phyloP scores from a whole-genome alignment of 345 rosid species.

The Eucalyptus tenuipes region DNA sequence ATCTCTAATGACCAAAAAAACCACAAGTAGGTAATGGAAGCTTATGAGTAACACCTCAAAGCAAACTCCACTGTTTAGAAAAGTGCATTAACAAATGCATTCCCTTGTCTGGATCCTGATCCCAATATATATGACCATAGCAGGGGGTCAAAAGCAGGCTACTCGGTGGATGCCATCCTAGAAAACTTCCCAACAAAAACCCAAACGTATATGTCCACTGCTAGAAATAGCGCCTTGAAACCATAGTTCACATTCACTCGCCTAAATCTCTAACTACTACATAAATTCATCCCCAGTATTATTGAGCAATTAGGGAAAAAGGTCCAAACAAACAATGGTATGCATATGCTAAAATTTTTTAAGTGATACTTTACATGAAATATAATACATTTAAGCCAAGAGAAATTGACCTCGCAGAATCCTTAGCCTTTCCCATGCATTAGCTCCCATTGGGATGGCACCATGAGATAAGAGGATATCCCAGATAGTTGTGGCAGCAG shows the following conservation, averaged over 20 bases:
- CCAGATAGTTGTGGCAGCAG: conserved; percentile 65
- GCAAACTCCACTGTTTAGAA: background rate
- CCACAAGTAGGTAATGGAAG: background rate
- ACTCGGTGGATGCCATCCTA: background rate
- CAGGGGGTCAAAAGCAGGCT: background rate
- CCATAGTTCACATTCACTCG: background rate
- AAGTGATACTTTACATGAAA: background rate
- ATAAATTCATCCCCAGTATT: background rate
- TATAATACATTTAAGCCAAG: background rate
- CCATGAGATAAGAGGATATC: conserved; percentile 61
- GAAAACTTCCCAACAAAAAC: background rate
- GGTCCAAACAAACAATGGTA: background rate
- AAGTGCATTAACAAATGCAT: background rate
- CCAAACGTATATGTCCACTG: background rate
- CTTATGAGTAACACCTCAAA: background rate
- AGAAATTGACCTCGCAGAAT: conserved; percentile 36
- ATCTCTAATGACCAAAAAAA: background rate
- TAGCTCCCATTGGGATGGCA: conserved; percentile 80
- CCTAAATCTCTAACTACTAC: background rate
- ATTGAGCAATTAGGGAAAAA: background rate
- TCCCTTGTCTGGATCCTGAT: background rate
- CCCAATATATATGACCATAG: background rate
- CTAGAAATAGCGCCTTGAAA: background rate
- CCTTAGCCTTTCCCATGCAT: conserved; percentile 90
- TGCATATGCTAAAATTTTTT: background rate